Evolutionary conservation across 1,284 basidiomycete genomes (phyloP).

Genomic region (Rhodotorula sp.): DNA sequence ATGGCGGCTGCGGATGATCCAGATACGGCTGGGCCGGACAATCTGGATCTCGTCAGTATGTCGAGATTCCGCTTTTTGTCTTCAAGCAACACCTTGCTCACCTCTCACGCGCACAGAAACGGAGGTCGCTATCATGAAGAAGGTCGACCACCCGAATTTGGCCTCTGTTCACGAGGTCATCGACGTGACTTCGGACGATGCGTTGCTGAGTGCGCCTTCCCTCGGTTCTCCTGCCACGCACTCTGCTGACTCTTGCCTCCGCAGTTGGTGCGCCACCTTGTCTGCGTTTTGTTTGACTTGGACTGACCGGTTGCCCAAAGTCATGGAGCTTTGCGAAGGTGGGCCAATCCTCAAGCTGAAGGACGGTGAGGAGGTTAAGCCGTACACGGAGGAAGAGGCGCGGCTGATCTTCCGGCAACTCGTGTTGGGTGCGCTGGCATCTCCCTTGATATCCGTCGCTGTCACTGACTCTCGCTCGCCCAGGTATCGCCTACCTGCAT

Average conservation of each 20-base stretch:
- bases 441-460: neutral
- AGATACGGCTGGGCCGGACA: conserved; percentile 31
- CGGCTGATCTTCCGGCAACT: conserved; percentile 57
- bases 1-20: neutral
- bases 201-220: conserved; percentile 50
- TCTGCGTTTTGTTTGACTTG: too few relatives aligned
- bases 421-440: conserved; percentile 52
- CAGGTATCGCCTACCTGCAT: conserved; percentile 54
- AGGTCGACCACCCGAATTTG: conserved; percentile 47
- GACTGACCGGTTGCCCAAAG: conserved; percentile 32
- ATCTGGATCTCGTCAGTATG: conserved; percentile 29
- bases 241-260: neutral
- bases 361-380: conserved; percentile 44
- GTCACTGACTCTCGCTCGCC: neutral
- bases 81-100: neutral
- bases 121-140: conserved; percentile 46
- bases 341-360: conserved; percentile 55
- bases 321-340: conserved; percentile 54
- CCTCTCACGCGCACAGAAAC: conserved; percentile 11
- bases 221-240: too few relatives aligned
- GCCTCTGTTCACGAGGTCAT: conserved; percentile 57
- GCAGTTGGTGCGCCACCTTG: conserved; percentile 12
- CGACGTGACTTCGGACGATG: conserved; percentile 55
- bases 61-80: too few relatives aligned
- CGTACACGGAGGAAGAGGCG: conserved; percentile 47